A percentile compares a stretch with the other conserved stretches of the same genome.
These are phyloP conservation scores for Acanthamoeba culbertsoni DNA, from an alignment of 208 protist genomes.

Conservation along the genomic window DNA sequence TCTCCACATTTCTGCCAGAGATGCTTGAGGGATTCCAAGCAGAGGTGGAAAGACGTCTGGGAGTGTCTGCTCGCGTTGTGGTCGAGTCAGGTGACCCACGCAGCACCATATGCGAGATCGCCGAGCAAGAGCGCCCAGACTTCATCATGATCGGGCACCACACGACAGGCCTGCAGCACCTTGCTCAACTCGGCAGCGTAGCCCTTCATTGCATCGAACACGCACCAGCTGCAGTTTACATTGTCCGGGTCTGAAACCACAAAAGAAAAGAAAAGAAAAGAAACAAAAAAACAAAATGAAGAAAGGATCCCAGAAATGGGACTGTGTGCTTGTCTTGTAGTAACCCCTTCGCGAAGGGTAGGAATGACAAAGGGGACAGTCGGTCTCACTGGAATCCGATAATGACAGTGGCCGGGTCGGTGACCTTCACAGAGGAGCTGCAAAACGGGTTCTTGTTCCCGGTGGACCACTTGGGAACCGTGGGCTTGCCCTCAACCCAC, in stretches of 20 bases:
- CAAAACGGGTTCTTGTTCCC: not conserved
- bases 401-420: not conserved
- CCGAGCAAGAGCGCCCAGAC: not conserved
- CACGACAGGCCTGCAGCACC: not conserved
- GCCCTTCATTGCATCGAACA: not conserved
- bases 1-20: too few species aligned
- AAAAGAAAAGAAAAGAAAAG: too few species aligned
- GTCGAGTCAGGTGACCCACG: not conserved
- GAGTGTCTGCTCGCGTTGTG: not conserved
- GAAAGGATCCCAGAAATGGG: too few species aligned
- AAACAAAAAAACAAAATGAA: too few species aligned
- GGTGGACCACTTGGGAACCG: not conserved
- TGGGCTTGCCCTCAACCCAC: not conserved
- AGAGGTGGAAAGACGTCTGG: not conserved
- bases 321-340: too few species aligned
- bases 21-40: not conserved
- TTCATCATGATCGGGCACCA: not conserved
- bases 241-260: not conserved
- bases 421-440: not conserved
- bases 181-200: not conserved
- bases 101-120: not conserved
- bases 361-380: too few species aligned
- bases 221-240: not conserved
- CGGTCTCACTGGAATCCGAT: conserved; percentile 17
- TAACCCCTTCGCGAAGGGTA: too few species aligned